A percentile compares a stretch with the other conserved stretches of the same genome.
Conservation (phyloP, 2,329 filamentous ascomycete genomes). For the Aspergillaceae sp. region DNA sequence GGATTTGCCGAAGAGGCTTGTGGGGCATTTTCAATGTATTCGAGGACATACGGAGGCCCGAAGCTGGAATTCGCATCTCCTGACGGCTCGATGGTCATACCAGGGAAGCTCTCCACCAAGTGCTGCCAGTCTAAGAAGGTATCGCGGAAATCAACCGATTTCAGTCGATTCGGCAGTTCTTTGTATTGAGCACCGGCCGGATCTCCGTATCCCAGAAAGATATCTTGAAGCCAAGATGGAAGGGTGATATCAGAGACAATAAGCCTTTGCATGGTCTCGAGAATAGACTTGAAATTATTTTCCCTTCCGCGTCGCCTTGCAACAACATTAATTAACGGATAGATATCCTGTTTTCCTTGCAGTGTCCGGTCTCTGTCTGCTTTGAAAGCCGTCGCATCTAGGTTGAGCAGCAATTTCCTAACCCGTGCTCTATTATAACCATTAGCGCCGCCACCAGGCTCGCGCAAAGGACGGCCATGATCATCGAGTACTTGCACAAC, state of each 20-base stretch:
- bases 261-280: conserved; percentile 83
- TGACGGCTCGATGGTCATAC: conserved; percentile 72
- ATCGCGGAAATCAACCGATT: conserved; percentile 79
- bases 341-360: conserved; percentile 66
- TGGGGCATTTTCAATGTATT: conserved; percentile 50
- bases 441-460: conserved; percentile 51
- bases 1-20: conserved; percentile 49
- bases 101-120: conserved; percentile 79
- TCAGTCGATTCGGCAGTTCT: conserved; percentile 66
- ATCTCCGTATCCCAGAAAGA: conserved; percentile 95
- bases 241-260: conserved; percentile 77
- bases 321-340: conserved; percentile 76
- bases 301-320: conserved; percentile 76
- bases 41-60: conserved; percentile 77
- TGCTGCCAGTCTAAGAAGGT: conserved; percentile 96
- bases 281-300: conserved; percentile 92
- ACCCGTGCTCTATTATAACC: conserved; percentile 53
- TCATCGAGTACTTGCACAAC: conserved; percentile 81
- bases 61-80: conserved; percentile 65
- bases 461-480: conserved; percentile 63
- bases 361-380: conserved; percentile 60
- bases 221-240: conserved; percentile 87
- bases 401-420: conserved; percentile 66
- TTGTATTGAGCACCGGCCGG: conserved; percentile 81
- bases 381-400: conserved; percentile 72